Percentiles rank a stretch among this genome's conserved stretches.
Evolutionary conservation across 2,329 filamentous ascomycete genomes (phyloP).

Genomic region (Exophiala phaeomuriformis): DNA sequence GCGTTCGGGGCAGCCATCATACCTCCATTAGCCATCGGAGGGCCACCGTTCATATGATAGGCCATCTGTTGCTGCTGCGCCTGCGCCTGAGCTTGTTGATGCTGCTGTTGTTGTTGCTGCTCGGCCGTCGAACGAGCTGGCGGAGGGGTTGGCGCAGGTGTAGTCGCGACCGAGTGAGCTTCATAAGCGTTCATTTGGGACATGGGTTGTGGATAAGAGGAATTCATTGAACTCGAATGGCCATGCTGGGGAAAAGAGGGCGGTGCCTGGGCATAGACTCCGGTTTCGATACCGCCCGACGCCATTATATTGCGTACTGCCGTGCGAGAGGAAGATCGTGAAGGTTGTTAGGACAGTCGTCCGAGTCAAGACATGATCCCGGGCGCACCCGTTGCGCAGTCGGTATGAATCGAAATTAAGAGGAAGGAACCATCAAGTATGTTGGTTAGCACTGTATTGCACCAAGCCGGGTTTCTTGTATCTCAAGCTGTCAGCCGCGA

Average conservation of each 20-base stretch:
- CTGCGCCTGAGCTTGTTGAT: constrained; percentile 28
- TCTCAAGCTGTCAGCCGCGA: too few species aligned
- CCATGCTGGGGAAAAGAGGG: constrained; percentile 26
- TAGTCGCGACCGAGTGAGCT: constrained; percentile 40
- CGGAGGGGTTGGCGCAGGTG: constrained; percentile 41
- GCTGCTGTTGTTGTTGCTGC: constrained; percentile 35
- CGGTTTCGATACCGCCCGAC: constrained; percentile 18
- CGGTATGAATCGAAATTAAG: constrained; percentile 2
- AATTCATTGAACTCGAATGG: constrained; percentile 26
- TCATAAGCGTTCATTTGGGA: constrained; percentile 37
- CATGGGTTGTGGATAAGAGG: constrained; percentile 35
- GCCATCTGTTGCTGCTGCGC: constrained; percentile 33
- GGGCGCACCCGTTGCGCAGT: constrained; percentile 9
- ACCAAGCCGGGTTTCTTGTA: background rate
- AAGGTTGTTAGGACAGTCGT: background rate
- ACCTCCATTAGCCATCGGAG: constrained; percentile 25
- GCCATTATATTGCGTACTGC: constrained; percentile 15
- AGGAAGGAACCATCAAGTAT: background rate
- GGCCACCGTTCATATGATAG: constrained; percentile 23
- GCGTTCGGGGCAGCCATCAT: constrained; percentile 31
- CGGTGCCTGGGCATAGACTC: constrained; percentile 25
- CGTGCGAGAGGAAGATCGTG: too few species aligned
- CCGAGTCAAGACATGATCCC: constrained; percentile 16
- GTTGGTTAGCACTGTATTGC: background rate
- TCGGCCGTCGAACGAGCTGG: constrained; percentile 35